phyloP scores from a whole-genome alignment of 2,329 filamentous ascomycete genomes.

The Aspergillus bombycis region DNA sequence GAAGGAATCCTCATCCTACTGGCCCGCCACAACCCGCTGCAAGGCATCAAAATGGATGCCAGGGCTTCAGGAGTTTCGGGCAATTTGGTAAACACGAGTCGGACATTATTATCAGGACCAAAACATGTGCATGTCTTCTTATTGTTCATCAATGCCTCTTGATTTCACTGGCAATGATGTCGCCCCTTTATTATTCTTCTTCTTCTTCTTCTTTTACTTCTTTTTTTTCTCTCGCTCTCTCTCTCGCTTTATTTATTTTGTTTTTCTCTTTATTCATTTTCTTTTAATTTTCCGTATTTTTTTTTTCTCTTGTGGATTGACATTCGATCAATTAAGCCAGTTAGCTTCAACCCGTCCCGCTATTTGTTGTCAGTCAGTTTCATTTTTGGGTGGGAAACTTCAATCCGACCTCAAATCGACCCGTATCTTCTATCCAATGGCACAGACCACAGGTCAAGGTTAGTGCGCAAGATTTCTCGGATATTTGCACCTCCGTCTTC shows the following conservation, averaged over 20 bases:
- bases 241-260: no score
- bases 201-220: not conserved
- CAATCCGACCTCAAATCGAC: not conserved
- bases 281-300: no score
- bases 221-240: no score
- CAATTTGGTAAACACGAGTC: not conserved
- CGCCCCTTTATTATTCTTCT: not conserved
- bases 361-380: not conserved
- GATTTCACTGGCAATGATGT: not conserved
- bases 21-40: not conserved
- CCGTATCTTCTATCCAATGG: no score
- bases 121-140: not conserved
- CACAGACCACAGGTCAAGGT: no score
- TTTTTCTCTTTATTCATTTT: no score
- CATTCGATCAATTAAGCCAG: not conserved
- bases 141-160: not conserved
- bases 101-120: slow-evolving; percentile 1
- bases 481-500: no score
- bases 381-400: no score
- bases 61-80: not conserved
- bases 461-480: no score
- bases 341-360: not conserved
- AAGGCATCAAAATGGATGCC: not conserved
- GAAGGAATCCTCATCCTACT: not conserved
- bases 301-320: not conserved